Evolutionary conservation across 352 stramenopile species (phyloP).

Genomic region (Phytopythium sindhum): DNA sequence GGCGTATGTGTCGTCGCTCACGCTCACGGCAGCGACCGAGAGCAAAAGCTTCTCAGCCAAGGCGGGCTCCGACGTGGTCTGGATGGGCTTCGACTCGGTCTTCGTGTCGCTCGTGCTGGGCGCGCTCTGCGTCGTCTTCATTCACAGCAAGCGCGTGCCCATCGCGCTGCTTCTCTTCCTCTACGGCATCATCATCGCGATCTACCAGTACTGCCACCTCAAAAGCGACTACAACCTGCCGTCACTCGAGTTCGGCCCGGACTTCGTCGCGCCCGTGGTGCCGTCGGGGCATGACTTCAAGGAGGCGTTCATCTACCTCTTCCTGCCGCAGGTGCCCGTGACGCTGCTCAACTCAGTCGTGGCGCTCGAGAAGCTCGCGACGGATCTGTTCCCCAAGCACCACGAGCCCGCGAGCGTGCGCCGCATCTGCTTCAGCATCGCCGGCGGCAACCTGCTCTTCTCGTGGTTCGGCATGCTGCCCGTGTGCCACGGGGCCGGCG

Average conservation of each 20-base stretch:
- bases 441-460: constrained; percentile 80
- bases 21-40: constrained; percentile 21
- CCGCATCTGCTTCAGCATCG: constrained; percentile 69
- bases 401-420: constrained; percentile 49
- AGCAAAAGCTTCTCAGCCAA: constrained; percentile 8
- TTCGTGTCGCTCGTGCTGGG: constrained; percentile 66
- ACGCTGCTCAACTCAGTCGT: constrained; percentile 93
- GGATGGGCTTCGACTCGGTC: constrained; percentile 66
- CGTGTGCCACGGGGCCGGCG: constrained; percentile 91
- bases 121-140: constrained; percentile 69
- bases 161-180: constrained; percentile 64
- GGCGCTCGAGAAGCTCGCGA: constrained; percentile 85
- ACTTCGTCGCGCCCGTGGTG: constrained; percentile 55
- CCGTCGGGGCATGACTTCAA: constrained; percentile 56
- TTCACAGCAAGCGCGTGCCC: constrained; percentile 53
- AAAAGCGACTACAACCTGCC: constrained; percentile 51
- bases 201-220: constrained; percentile 55
- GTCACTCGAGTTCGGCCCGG: constrained; percentile 42
- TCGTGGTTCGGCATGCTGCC: constrained; percentile 90
- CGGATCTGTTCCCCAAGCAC: constrained; percentile 87
- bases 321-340: constrained; percentile 89
- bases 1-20: constrained; percentile 46
- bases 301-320: constrained; percentile 81
- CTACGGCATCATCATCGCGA: constrained; percentile 63
- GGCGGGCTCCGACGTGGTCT: constrained; percentile 28